These are phyloP conservation scores for Yamadazyma buinensis DNA, from an alignment of 1,139 yeast genomes.

Conservation along the genomic window DNA sequence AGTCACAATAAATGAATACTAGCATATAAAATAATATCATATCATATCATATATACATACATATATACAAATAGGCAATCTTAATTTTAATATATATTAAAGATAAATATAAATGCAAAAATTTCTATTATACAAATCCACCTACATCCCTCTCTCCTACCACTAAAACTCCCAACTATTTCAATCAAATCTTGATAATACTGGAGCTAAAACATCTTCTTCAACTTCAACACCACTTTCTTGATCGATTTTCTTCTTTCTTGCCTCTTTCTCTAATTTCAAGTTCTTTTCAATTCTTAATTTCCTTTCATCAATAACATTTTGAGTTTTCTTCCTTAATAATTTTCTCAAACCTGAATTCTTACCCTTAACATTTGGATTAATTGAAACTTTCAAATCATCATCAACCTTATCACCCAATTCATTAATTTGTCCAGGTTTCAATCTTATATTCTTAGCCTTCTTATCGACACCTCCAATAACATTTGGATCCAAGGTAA, in stretches of 20 bases:
- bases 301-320: slow-evolving; percentile 85
- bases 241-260: slow-evolving; percentile 50
- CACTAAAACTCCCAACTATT: too few species aligned
- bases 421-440: slow-evolving; percentile 56
- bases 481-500: slow-evolving; percentile 81
- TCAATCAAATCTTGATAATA: slow-evolving; percentile 53
- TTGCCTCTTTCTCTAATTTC: slow-evolving; percentile 67
- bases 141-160: too few species aligned
- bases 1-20: not conserved
- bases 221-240: slow-evolving; percentile 52
- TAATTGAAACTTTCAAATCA: slow-evolving; percentile 42
- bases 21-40: too few species aligned
- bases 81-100: too few species aligned
- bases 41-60: too few species aligned
- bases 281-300: slow-evolving; percentile 76
- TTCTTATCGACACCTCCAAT: slow-evolving; percentile 83
- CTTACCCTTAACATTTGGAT: slow-evolving; percentile 69
- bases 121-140: too few species aligned
- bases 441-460: slow-evolving; percentile 59
- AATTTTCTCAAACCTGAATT: slow-evolving; percentile 80
- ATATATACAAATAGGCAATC: too few species aligned
- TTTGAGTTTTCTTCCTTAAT: slow-evolving; percentile 79
- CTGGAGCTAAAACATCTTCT: slow-evolving; percentile 51
- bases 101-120: too few species aligned
- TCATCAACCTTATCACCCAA: slow-evolving; percentile 25